A percentile compares a stretch with the other conserved stretches of the same genome.
These are phyloP conservation scores for Eucalyptus coolabah DNA, from an alignment of 345 rosid genomes.

Conservation along the genomic window DNA sequence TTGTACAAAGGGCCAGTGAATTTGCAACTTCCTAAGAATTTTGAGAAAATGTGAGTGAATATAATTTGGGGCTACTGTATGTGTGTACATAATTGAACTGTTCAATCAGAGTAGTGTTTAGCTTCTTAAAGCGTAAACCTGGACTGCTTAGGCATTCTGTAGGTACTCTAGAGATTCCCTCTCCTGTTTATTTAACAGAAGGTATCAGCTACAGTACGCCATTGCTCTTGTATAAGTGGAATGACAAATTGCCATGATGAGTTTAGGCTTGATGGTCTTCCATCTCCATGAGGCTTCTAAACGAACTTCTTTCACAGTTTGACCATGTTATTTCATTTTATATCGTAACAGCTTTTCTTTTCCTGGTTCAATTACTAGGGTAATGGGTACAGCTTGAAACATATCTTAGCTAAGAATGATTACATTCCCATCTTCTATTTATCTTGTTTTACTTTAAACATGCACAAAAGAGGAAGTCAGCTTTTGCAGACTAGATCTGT, in stretches of 20 bases:
- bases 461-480: neutral
- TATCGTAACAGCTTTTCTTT: neutral
- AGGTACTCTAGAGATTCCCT: neutral
- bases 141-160: neutral
- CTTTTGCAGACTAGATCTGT: neutral
- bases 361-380: neutral
- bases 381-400: neutral
- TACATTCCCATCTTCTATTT: neutral
- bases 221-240: neutral
- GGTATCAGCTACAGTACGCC: neutral
- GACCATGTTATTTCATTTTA: neutral
- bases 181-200: neutral
- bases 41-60: constrained; percentile 68
- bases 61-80: neutral
- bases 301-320: neutral
- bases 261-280: neutral
- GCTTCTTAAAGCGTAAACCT: neutral
- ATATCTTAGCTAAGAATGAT: neutral
- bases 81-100: neutral
- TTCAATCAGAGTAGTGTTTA: neutral
- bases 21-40: constrained; percentile 60
- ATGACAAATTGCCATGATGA: neutral
- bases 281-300: neutral
- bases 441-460: neutral
- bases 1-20: constrained; percentile 20